Base-by-base conservation (phyloP, 345 rosid genomes). In the Limnanthes douglasii region DNA sequence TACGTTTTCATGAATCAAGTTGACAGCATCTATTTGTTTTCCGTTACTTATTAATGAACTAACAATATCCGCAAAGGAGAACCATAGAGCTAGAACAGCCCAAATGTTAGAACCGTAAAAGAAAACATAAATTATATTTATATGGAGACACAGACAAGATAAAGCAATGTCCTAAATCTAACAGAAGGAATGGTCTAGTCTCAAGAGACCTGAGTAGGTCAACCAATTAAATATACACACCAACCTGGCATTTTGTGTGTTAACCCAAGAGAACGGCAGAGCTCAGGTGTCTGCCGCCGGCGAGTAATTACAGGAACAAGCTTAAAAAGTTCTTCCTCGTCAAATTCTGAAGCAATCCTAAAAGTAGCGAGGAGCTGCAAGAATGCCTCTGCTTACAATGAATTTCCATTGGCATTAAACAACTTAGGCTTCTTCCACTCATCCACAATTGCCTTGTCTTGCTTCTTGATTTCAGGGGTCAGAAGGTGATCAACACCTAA, bases 371-470 rank as follows among this genome's bases (percentile, higher is more conserved):
- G 72, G 60, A 74, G 78, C 65, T 61, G 78, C 64, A 74, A 65
- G 55, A 74, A 70, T 38, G 75, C 66, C 28, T 60, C 61, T 20
- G 72, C 78, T 66, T 70, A 72, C 67, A 64, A 61, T 61, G 70
- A 59, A 42, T 61, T 61, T 45, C 62, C 70, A 64, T 61, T 57
- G 65, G 62, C 51, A 53, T 44, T 48, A 62, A 59, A 59, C 74
- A 73, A 69, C 50, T 59, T 70, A 41, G 64, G 70, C 59, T 58
- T 70, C n/a, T n/a, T n/a, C 84, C 84, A 74, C 57, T 61, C 57
- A 55, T 62, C 63, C 34, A 75, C 75, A 59, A 74, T 64, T 56
- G 65, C 75, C 84, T 67, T 74, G 56, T 78, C 84, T 64, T 56
- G 68, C 68, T 48, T 65, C 66, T 62, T 74, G 38, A 46, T 67